Evolutionary conservation across 345 rosid genomes (phyloP).

Genomic region (Mercurialis annua): DNA sequence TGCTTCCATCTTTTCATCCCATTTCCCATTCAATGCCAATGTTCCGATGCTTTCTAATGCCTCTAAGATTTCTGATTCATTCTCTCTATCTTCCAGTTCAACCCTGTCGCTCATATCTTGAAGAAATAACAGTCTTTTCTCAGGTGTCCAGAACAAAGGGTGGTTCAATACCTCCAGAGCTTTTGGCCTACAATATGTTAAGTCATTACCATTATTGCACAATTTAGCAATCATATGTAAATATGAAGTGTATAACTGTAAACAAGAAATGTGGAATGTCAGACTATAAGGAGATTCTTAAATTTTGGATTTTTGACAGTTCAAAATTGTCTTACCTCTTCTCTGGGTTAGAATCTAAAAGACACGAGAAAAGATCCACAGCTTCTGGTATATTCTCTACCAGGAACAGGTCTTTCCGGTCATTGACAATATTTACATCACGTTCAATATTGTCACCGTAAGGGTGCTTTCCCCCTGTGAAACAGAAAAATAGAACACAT

Average conservation of each 20-base stretch:
- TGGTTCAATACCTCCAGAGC: slow-evolving; percentile 63
- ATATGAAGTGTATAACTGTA: background rate
- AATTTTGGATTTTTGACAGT: background rate
- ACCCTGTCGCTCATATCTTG: slow-evolving; percentile 81
- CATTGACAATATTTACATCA: slow-evolving; percentile 73
- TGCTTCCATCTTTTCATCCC: slow-evolving; percentile 78
- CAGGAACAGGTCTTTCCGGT: slow-evolving; percentile 60
- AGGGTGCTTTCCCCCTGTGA: slow-evolving; percentile 79
- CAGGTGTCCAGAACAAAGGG: slow-evolving; percentile 85
- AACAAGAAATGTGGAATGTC: background rate
- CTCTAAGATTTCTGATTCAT: slow-evolving; percentile 53
- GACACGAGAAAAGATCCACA: slow-evolving; percentile 55
- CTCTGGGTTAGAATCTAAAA: slow-evolving; percentile 70
- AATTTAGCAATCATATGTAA: background rate
- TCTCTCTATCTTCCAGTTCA: slow-evolving; percentile 76
- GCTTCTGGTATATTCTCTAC: slow-evolving; percentile 77
- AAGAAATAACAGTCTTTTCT: slow-evolving; percentile 70
- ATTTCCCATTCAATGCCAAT: slow-evolving; percentile 65
- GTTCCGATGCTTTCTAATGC: slow-evolving; percentile 67
- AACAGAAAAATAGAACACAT: slow-evolving; percentile 73
- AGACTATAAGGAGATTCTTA: background rate
- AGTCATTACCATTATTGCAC: background rate
- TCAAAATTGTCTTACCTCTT: slow-evolving; percentile 46
- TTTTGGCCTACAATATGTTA: slow-evolving; percentile 51
- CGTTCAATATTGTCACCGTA: slow-evolving; percentile 80